phyloP scores from a whole-genome alignment of 805 yeast genomes.

The Saccharomycopsis olivae region DNA sequence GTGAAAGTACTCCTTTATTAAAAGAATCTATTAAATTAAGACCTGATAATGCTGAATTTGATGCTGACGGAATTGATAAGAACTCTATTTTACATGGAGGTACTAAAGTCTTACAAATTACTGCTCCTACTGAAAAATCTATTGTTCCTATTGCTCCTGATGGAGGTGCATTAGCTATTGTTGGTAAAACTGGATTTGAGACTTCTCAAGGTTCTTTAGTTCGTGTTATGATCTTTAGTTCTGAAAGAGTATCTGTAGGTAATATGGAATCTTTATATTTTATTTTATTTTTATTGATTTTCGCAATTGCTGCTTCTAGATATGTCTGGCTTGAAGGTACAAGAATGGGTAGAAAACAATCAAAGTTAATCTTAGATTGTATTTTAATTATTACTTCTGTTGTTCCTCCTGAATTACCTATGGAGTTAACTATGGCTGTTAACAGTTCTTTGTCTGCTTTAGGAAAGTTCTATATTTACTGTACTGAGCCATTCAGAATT shows the following conservation, averaged over 20 bases:
- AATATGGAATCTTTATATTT: slow-evolving; percentile 90
- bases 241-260: slow-evolving; percentile 94
- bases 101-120: slow-evolving; percentile 88
- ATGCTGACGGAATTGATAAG: slow-evolving; percentile 77
- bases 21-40: slow-evolving; percentile 86
- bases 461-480: slow-evolving; percentile 79
- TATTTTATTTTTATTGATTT: slow-evolving; percentile 76
- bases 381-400: slow-evolving; percentile 92
- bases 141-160: slow-evolving; percentile 66
- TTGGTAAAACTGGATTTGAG: slow-evolving; percentile 93
- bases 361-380: slow-evolving; percentile 90
- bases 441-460: slow-evolving; percentile 83
- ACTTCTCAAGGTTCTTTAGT: slow-evolving; percentile 96
- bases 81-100: slow-evolving; percentile 90
- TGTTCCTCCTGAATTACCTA: slow-evolving; percentile 97
- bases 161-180: slow-evolving; percentile 83
- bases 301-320: slow-evolving; percentile 93
- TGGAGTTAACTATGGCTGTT: slow-evolving; percentile 98
- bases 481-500: slow-evolving; percentile 97
- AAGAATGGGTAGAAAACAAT: slow-evolving; percentile 87
- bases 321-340: slow-evolving; percentile 98
- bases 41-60: slow-evolving; percentile 56
- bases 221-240: slow-evolving; percentile 93
- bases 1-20: slow-evolving; percentile 94
- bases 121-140: slow-evolving; percentile 39